Evolutionary conservation across 768 basidiomycete species (phyloP), one percentile per base, ranked within the genome.

Genomic region (Mycena kentingensis): DNA sequence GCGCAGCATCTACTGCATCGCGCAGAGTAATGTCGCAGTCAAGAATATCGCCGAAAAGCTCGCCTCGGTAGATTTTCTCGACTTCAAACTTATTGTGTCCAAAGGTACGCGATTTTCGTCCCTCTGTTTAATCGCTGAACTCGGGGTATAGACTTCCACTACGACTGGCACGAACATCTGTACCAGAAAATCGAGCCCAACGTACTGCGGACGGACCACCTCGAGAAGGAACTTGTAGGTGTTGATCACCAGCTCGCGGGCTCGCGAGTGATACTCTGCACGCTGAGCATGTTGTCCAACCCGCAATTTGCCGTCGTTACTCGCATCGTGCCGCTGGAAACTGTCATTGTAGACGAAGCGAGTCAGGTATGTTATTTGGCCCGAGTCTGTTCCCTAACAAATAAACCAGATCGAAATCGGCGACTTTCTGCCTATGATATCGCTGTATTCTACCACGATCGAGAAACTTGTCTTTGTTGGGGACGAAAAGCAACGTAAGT

Each of bases 31-130:
- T 35, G 75, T 79, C 28, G 78, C 75, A 0, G 78, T 79, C 18
- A 80, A 80, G 57, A 79, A 79, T 50, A 78, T 79, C n/a, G 77
- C 77, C 0, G 74, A 78, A 53, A 79, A 74, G 41, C 64, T 79
- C 11, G 52, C 66, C 22, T 61, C 65, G 6, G 55, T 61, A n/a
- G 60, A 39, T 0, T 42, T 21, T n/a, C 71, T 77, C 7, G 51
- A 64, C 7, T 79, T 77, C 54, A 73, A 54, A 45, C 43, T 79
- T 1, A 49, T 79, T n/a, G 75, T 80, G 5, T 78, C 78, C 12
- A 66, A 63, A 21, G 78, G 66, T 67, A 15, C 63, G 65, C 12
- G 11, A 8, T 10, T 49, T 58, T 60, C 12, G 11, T 46, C 5
- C 5, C 5, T 8, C 4, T 28, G n/a, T 10, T 31, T 12, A 4